Base-by-base conservation (phyloP, 108 stramenopile species). In the Pseudonitzschia multiseries region DNA sequence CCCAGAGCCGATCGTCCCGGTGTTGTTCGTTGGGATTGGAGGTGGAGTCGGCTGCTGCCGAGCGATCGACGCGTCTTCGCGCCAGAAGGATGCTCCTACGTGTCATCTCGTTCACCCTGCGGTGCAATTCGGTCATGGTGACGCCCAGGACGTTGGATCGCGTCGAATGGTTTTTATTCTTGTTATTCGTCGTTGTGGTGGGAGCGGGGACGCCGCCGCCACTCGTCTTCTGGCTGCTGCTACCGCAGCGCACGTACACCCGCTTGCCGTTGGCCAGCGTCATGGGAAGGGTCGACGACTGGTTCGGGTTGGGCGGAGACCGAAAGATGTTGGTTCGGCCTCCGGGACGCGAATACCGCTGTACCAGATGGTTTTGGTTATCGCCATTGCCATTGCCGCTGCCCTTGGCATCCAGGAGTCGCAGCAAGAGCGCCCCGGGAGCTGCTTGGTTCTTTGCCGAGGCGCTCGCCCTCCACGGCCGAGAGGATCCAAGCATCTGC, bases 1-100 rank as follows among this genome's bases (percentile, higher is more conserved):
- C 94, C 94, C 94, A 95, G n/a, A 95, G 82, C 56, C 27, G 27
- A n/a, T 62, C 74, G 75, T 52, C 74, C 68, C 24, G 71, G 70
- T 41, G 24, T 8, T 63, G 27, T 14, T 22, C 0, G 24, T 53
- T 50, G 36, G 54, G 21, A 5, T 41, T 42, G 22, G 20, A 18
- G 43, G 57, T 42, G 42, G 5, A 48, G 52, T 57, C 24, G 59
- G 69, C 27, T 42, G 24, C 40, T 41, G 32, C 13, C 50, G 26
- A 21, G 43, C 28, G 15, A 6, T 33, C 29, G 29, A 26, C 14
- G 10, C 26, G 21, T 28, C 26, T 59, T 59, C 57, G 57, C 9
- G 57, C 57, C 26, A 31, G 28, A 6, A 26, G 8, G 1, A 59
- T 59, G 21, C 27, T 59, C 29, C 65, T 57, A 10, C 42, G 57